Base-by-base conservation (phyloP, 75 land plant species). In the Picea glauca region DNA sequence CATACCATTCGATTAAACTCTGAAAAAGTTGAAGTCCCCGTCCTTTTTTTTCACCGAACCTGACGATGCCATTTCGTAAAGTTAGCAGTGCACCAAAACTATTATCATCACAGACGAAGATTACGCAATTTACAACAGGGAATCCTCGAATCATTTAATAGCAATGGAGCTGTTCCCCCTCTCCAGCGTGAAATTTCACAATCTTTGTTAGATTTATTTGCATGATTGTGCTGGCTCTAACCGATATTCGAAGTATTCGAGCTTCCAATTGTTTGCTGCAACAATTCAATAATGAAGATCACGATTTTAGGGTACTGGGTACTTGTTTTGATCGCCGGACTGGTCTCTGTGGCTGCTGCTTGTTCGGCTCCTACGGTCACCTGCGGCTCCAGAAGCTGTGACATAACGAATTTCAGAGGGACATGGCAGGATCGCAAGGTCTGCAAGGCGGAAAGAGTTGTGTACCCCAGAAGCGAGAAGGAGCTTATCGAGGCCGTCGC, bases 401-500 rank as follows among this genome's bases (percentile, higher is more conserved):
- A 62, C 7, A 23, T 84, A 15, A 60, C 59, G 2, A 84, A 84
- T 32, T 64, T 58, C 23, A 43, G 80, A 23, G 87, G 87, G 33
- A 35, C 61, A 23, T 84, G 87, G 87, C 68, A 46, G 33, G 87
- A 80, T 60, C 23, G 78, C 6, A 58, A 54, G 57, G 54, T 32
- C 30, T 87, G 88, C 78, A 78, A 13, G 54, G 81, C 78, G 0
- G 77, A 62, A 8, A 58, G 66, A 54, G 86, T 75, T 30, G 77
- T 64, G 57, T 85, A 85, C 61, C 86, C 87, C 0, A 50, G 35
- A 17, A 76, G 60, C 21, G 88, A 86, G 74, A 56, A 60, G 13
- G 88, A 84, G 35, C 82, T 86, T 5, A 58, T 86, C 58, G 13
- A 75, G 30, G 88, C 82, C 1, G 88, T 86, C 4, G 88, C 86